A percentile compares a stretch with the other conserved stretches of the same genome.
Conservation (phyloP, 345 rosid species). For the Cardamine occulta region DNA sequence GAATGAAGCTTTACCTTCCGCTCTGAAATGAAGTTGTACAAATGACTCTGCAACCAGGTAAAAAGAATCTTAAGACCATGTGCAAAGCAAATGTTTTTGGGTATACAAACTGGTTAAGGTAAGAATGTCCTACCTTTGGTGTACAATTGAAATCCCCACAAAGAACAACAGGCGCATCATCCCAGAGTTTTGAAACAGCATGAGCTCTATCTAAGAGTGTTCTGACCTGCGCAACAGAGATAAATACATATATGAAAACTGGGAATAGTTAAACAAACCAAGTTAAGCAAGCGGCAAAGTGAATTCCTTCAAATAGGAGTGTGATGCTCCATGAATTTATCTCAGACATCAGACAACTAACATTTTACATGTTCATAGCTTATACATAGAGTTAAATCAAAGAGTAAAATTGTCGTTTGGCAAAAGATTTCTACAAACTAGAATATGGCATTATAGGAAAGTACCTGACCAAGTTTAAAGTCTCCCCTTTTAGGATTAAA, state of each 20-base stretch:
- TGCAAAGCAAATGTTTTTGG: neutral
- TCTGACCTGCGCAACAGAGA: conserved; percentile 63
- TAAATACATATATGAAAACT: conserved; percentile 16
- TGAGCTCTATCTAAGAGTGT: conserved; percentile 74
- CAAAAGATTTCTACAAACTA: neutral
- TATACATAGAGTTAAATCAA: neutral
- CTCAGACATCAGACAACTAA: conserved; percentile 13
- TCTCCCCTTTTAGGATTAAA: conserved; percentile 98
- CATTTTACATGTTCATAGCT: conserved; percentile 7
- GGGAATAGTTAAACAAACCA: neutral
- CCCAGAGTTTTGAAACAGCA: conserved; percentile 77
- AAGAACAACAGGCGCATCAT: conserved; percentile 85
- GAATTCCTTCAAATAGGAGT: conserved; percentile 6
- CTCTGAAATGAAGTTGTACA: conserved; percentile 84
- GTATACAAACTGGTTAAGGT: conserved; percentile 24
- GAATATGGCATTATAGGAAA: conserved; percentile 3
- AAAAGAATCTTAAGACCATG: conserved; percentile 32
- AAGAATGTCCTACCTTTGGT: conserved; percentile 66
- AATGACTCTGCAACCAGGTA: conserved; percentile 72
- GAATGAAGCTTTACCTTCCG: conserved; percentile 63
- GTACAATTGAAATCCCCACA: conserved; percentile 98
- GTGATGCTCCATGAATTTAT: conserved; percentile 4
- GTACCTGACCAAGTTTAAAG: conserved; percentile 94
- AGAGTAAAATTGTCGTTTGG: neutral
- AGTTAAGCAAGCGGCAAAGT: conserved; percentile 6